Conservation (phyloP, 208 protist genomes). For the Acanthamoeba royreba region DNA sequence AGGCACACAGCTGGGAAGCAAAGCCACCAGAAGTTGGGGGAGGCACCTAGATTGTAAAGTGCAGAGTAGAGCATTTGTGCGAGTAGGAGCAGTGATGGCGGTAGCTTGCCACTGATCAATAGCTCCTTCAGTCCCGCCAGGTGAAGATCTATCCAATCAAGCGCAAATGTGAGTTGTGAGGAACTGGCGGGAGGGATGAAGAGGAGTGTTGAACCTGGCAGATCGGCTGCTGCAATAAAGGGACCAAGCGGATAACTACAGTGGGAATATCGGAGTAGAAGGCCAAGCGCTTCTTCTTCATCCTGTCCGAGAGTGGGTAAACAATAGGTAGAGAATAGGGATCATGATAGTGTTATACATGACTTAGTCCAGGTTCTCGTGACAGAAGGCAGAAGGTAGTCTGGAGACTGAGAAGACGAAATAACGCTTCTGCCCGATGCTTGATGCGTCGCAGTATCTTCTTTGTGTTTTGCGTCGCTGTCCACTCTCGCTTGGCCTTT, state of each 20-base stretch:
- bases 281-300: background rate
- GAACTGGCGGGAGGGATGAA: background rate
- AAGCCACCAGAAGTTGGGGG: background rate
- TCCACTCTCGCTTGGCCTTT: background rate
- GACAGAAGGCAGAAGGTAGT: background rate
- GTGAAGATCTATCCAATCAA: no score
- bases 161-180: background rate
- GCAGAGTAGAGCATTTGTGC: background rate
- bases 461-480: background rate
- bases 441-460: background rate
- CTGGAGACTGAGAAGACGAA: background rate
- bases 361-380: background rate
- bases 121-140: background rate
- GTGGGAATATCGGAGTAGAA: background rate
- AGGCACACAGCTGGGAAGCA: no score
- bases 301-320: background rate
- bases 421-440: background rate
- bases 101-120: background rate
- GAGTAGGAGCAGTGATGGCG: background rate
- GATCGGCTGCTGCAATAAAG: background rate
- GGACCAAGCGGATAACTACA: background rate
- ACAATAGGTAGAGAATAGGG: background rate
- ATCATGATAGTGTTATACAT: background rate
- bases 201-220: background rate
- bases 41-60: background rate